Percentiles rank a stretch among this genome's conserved stretches.
Conservation (phyloP, 805 yeast genomes). For the Starmerella ratchasimensis region DNA sequence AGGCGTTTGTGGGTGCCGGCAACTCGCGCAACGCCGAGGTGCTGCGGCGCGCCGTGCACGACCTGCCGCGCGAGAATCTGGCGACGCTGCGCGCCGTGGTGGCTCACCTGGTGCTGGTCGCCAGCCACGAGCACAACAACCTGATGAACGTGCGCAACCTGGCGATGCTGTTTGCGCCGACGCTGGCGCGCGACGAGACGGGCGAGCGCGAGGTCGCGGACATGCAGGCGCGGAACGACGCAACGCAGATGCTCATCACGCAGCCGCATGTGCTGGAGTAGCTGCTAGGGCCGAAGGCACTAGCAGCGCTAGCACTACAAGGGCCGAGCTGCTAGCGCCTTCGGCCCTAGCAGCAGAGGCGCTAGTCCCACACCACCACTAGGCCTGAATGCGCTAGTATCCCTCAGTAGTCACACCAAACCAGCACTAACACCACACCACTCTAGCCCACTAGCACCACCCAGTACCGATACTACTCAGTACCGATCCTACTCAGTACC, state of each 20-base stretch:
- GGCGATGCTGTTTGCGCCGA: constrained; percentile 90
- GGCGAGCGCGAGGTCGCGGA: constrained; percentile 77
- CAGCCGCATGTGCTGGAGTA: constrained; percentile 8
- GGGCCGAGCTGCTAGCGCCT: too few species aligned
- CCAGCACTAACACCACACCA: too few species aligned
- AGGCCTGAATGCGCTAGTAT: too few species aligned
- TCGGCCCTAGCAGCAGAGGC: too few species aligned
- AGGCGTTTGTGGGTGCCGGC: constrained; percentile 46
- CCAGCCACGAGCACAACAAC: constrained; percentile 40
- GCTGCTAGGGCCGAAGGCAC: too few species aligned
- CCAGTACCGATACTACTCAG: too few species aligned
- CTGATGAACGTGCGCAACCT: constrained; percentile 75
- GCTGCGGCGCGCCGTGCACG: constrained; percentile 34
- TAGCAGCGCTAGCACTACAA: too few species aligned
- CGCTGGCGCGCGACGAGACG: constrained; percentile 61
- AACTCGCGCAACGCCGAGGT: constrained; percentile 29
- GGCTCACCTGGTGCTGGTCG: constrained; percentile 51
- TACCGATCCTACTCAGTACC: too few species aligned
- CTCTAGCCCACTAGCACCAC: too few species aligned
- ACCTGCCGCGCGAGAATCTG: constrained; percentile 57
- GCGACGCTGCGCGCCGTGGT: constrained; percentile 43
- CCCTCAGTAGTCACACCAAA: too few species aligned
- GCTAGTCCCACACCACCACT: too few species aligned
- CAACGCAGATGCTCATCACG: constrained; percentile 53
- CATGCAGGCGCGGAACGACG: constrained; percentile 65